A percentile compares a stretch with the other conserved stretches of the same genome.
These are phyloP conservation scores for Rhynchosporium agropyri DNA, from an alignment of 2,329 filamentous ascomycete species.

Conservation along the genomic window DNA sequence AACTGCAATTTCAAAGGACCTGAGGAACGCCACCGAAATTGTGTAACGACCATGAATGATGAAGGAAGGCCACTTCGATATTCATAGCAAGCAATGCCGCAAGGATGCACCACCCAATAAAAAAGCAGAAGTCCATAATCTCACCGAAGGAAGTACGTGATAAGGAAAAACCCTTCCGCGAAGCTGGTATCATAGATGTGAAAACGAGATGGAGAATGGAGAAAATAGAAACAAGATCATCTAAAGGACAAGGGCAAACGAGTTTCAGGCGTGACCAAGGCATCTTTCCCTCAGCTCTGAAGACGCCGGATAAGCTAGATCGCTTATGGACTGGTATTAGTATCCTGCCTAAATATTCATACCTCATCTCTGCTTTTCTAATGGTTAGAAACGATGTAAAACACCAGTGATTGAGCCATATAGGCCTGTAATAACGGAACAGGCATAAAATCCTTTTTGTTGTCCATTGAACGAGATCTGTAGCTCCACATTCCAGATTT, in stretches of 20 bases:
- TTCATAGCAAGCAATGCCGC: conserved; percentile 19
- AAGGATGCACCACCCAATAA: conserved; percentile 22
- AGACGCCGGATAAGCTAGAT: conserved; percentile 12
- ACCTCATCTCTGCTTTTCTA: conserved; percentile 13
- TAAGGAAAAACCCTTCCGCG: neutral
- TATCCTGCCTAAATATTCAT: conserved; percentile 14
- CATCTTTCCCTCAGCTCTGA: conserved; percentile 23
- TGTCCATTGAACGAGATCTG: neutral
- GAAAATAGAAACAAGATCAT: conserved; percentile 12
- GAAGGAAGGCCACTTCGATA: conserved; percentile 6
- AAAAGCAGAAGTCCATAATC: conserved; percentile 12
- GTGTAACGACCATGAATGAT: conserved; percentile 11
- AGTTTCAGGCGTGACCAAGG: conserved; percentile 19
- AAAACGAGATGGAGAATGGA: conserved; percentile 21
- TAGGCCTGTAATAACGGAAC: conserved; percentile 6
- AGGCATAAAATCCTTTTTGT: conserved; percentile 16
- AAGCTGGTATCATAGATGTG: conserved; percentile 13
- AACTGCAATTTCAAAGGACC: conserved; percentile 3
- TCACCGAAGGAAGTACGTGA: conserved; percentile 18
- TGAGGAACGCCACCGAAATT: conserved; percentile 15
- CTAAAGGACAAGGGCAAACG: conserved; percentile 10
- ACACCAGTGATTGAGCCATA: conserved; percentile 15
- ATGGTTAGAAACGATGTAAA: conserved; percentile 15
- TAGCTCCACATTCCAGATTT: conserved; percentile 7
- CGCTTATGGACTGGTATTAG: conserved; percentile 19